phyloP scores from a whole-genome alignment of 148 eudicot species.

The Selenicereus undatus region DNA sequence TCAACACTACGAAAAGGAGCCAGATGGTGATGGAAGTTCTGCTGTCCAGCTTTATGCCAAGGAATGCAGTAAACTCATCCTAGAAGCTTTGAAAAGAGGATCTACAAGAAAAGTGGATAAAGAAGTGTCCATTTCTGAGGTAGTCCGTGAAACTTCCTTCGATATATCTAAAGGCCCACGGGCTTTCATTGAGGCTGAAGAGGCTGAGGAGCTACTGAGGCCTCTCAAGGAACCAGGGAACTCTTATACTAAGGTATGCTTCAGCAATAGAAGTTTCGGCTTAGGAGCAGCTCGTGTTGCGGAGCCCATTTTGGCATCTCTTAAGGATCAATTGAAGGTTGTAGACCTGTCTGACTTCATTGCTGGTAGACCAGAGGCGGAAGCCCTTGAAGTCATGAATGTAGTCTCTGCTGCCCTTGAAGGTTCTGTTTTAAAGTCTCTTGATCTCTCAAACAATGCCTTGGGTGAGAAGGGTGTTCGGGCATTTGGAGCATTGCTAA shows the following conservation, averaged over 20 bases:
- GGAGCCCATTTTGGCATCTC: slow-evolving; percentile 19
- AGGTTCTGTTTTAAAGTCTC: slow-evolving; percentile 2
- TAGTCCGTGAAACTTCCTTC: background rate
- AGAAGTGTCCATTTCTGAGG: background rate
- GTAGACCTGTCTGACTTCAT: slow-evolving; percentile 62
- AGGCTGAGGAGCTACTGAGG: background rate
- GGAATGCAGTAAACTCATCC: background rate
- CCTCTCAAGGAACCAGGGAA: background rate
- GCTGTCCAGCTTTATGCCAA: background rate
- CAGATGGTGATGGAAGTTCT: slow-evolving; percentile 3
- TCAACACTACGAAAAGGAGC: background rate
- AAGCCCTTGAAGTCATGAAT: slow-evolving; percentile 44
- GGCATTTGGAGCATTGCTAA: background rate
- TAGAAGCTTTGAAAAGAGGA: background rate
- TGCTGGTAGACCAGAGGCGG: slow-evolving; percentile 67
- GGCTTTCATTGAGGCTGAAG: background rate
- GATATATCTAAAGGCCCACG: background rate
- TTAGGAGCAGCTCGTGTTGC: background rate
- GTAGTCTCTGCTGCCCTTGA: background rate
- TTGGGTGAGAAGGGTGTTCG: background rate
- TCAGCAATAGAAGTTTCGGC: background rate
- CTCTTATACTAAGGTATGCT: background rate
- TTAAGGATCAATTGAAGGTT: slow-evolving; percentile 47
- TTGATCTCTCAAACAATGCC: background rate
- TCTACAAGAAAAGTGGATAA: background rate